These are phyloP conservation scores for Diaporthe ilicicola DNA, from an alignment of 2,329 filamentous ascomycete species.

Conservation along the genomic window DNA sequence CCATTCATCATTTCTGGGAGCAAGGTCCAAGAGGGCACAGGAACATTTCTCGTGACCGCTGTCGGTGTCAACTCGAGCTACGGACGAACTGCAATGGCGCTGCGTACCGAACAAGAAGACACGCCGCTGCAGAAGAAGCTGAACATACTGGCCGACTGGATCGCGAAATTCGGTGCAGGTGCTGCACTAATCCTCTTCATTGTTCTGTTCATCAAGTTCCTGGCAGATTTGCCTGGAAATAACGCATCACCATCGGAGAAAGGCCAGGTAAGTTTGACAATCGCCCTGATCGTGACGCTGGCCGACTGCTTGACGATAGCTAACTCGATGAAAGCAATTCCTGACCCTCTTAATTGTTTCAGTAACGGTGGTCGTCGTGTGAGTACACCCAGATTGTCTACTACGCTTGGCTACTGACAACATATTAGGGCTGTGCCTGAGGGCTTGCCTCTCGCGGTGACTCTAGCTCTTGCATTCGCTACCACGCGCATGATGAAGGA, in stretches of 20 bases:
- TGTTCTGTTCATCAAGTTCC: constrained; percentile 81
- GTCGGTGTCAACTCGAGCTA: constrained; percentile 64
- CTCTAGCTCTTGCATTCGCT: constrained; percentile 73
- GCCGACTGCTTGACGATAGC: not conserved
- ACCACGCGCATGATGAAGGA: constrained; percentile 76
- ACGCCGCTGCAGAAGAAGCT: constrained; percentile 65
- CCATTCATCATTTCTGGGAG: constrained; percentile 70
- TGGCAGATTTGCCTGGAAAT: constrained; percentile 62
- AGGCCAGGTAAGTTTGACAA: constrained; percentile 51
- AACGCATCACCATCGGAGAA: constrained; percentile 59
- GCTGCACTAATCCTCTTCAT: constrained; percentile 80
- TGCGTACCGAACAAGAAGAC: constrained; percentile 59
- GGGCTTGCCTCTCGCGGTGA: constrained; percentile 73
- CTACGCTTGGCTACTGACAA: not conserved
- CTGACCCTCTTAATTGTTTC: constrained; percentile 70
- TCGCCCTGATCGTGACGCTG: not conserved
- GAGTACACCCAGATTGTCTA: not conserved
- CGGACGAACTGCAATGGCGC: constrained; percentile 64
- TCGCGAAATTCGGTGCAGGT: constrained; percentile 65
- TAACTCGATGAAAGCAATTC: constrained; percentile 48
- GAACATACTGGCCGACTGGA: constrained; percentile 57
- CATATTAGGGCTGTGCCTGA: constrained; percentile 64
- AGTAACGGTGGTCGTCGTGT: constrained; percentile 73
- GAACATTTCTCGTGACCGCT: constrained; percentile 62
- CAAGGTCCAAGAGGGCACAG: constrained; percentile 62